Evolutionary conservation across 495 filamentous ascomycete genomes (phyloP).

Genomic region (Xylaria castorea): DNA sequence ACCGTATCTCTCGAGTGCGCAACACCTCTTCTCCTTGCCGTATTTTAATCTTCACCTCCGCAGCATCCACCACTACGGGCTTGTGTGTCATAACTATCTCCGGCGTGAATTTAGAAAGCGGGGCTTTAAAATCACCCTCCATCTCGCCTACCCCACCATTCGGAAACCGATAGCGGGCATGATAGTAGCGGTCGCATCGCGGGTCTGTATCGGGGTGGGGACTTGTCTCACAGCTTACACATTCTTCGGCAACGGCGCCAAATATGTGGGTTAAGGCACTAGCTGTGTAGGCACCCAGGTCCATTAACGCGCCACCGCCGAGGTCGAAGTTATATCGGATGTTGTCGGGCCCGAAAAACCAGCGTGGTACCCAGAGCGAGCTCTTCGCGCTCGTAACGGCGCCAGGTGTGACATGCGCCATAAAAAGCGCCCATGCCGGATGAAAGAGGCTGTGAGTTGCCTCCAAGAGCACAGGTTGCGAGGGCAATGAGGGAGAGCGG

Average conservation of each 20-base stretch:
- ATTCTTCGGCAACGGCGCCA: constrained; percentile 44
- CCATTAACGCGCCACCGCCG: constrained; percentile 65
- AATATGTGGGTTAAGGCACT: constrained; percentile 51
- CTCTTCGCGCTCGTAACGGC: constrained; percentile 48
- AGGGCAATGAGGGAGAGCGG: constrained; percentile 31
- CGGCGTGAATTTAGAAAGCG: constrained; percentile 39
- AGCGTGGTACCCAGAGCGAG: constrained; percentile 38
- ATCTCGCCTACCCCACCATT: constrained; percentile 51
- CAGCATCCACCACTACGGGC: constrained; percentile 38
- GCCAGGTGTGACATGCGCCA: constrained; percentile 47
- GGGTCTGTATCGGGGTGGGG: constrained; percentile 38
- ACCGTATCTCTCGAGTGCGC: constrained; percentile 49
- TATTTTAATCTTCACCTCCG: constrained; percentile 42
- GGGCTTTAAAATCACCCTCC: constrained; percentile 43
- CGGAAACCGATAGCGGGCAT: constrained; percentile 51
- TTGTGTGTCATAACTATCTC: constrained; percentile 50
- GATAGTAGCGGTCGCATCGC: constrained; percentile 49
- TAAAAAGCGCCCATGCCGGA: constrained; percentile 59
- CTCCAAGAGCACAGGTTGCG: constrained; percentile 61
- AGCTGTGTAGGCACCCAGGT: constrained; percentile 60
- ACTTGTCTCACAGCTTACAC: constrained; percentile 44
- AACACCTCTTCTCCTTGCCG: constrained; percentile 45
- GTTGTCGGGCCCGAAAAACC: constrained; percentile 49
- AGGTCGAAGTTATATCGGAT: constrained; percentile 64
- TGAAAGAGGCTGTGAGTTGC: constrained; percentile 65